These are phyloP conservation scores for Suillus discolor DNA, from an alignment of 768 basidiomycete genomes.

Conservation along the genomic window DNA sequence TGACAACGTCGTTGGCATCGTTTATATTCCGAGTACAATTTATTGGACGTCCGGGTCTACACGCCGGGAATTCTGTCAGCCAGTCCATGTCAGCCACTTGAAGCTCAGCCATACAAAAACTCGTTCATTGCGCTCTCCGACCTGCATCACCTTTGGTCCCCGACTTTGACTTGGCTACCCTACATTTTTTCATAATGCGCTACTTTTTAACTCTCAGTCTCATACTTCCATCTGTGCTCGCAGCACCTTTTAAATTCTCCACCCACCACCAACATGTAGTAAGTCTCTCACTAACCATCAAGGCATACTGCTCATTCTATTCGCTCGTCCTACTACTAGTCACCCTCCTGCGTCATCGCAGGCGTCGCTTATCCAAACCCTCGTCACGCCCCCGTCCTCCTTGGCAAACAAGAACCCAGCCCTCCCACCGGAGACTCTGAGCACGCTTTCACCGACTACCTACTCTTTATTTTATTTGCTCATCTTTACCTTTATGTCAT, in stretches of 20 bases:
- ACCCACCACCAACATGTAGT: not conserved
- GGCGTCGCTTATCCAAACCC: slow-evolving; percentile 28
- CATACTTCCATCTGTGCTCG: slow-evolving; percentile 18
- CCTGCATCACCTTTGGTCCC: not conserved
- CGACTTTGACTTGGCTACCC: not conserved
- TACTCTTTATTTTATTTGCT: no score
- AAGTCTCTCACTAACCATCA: not conserved
- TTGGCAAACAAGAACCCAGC: slow-evolving; percentile 18
- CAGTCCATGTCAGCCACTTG: slow-evolving; percentile 7
- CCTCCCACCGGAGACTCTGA: slow-evolving; percentile 27
- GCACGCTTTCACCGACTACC: slow-evolving; percentile 27
- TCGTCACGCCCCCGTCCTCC: slow-evolving; percentile 23
- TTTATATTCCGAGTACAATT: no score
- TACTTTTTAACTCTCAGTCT: slow-evolving; percentile 19
- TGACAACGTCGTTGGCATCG: no score
- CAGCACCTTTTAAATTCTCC: slow-evolving; percentile 18
- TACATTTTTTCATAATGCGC: slow-evolving; percentile 24
- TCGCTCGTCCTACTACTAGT: slow-evolving; percentile 11
- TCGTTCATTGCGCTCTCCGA: not conserved
- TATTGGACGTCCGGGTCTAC: no score
- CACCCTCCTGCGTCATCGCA: slow-evolving; percentile 25
- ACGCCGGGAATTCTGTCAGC: not conserved
- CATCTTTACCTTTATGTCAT: no score
- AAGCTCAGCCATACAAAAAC: not conserved
- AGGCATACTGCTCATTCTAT: not conserved